Evolutionary conservation across 257 asterid genomes (phyloP).

Genomic region (Solanum pimpinellifolium): DNA sequence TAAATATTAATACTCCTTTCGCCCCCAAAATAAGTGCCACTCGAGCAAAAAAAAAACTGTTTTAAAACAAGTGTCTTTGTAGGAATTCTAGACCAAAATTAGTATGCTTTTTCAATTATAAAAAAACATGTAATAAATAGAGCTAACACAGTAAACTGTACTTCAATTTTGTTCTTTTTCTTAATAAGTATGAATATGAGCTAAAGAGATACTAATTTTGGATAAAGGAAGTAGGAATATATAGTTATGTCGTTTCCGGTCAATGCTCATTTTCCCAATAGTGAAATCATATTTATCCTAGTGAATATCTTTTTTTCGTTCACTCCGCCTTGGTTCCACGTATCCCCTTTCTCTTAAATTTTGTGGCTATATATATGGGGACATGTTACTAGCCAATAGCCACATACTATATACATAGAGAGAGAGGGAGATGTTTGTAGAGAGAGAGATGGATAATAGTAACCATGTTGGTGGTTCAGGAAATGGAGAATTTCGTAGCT

Average conservation of each 20-base stretch:
- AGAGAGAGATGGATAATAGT: background rate
- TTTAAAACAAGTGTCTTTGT: background rate
- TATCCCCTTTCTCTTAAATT: constrained; percentile 1
- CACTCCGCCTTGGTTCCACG: constrained; percentile 50
- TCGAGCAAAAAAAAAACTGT: background rate
- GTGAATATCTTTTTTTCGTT: constrained; percentile 50
- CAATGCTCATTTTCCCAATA: constrained; percentile 36
- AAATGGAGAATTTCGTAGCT: constrained; percentile 48
- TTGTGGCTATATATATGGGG: constrained; percentile 18
- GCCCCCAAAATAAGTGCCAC: background rate
- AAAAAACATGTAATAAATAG: background rate
- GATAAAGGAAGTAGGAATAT: background rate
- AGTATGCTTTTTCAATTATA: background rate
- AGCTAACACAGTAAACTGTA: background rate
- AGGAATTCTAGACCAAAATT: background rate
- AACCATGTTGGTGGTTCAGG: constrained; percentile 17
- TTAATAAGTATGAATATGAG: background rate
- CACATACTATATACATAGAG: background rate
- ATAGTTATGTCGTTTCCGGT: constrained; percentile 5
- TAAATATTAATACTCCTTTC: too few relatives aligned
- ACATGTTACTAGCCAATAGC: background rate
- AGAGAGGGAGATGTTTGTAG: background rate
- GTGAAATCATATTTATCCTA: constrained; percentile 16
- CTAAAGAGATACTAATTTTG: background rate
- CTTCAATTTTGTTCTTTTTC: background rate